Evolutionary conservation across 1,139 yeast species (phyloP), one percentile per base, ranked within the genome.

Genomic region (Nematodospora anomalae): DNA sequence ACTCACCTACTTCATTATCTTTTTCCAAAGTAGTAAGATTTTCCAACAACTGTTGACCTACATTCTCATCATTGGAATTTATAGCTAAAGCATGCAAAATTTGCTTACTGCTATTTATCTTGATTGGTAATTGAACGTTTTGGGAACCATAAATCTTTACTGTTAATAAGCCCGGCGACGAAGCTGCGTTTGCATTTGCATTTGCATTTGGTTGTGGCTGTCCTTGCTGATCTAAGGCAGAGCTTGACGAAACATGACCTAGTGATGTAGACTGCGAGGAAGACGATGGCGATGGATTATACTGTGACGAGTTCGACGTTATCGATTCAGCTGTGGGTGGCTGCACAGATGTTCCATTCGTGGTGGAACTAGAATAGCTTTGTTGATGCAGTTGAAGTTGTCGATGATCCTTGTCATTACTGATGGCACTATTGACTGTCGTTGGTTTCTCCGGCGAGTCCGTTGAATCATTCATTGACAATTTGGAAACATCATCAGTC

Each of bases 141-240:
- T 72, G 66, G 6, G 87, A 83, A 26, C 74, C 72, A 53, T 83
- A 80, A 22, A 85, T 72, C 46, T 83, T 81, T 18, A 85, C 83
- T 0, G 86, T 80, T 37, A 85, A 67, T 20, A 84, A 59, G 0
- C 94, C 95, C 0, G 94, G 92, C 36, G 61, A 59, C 13, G 60
- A 35, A 15, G 41, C 13, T 4, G 37, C n/a, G 6, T 37, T 26
- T 4, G 45, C 24, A 6, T 28, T 20, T 7, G 41, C 28, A 12
- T 30, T 36, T 11, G 23, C 12, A 22, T 27, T 23, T 26, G 24
- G 36, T 33, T 23, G 32, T 20, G 26, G 33, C 25, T 30, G 30
- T 13, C 28, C 34, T 22, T 14, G 35, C 16, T 23, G 37, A 15
- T 30, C 38, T n/a, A n/a, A n/a, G 12, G 32, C 14, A 7, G 43